A percentile compares a stretch with the other conserved stretches of the same genome.
phyloP scores from a whole-genome alignment of 805 yeast genomes.

The Candida ortonii region DNA sequence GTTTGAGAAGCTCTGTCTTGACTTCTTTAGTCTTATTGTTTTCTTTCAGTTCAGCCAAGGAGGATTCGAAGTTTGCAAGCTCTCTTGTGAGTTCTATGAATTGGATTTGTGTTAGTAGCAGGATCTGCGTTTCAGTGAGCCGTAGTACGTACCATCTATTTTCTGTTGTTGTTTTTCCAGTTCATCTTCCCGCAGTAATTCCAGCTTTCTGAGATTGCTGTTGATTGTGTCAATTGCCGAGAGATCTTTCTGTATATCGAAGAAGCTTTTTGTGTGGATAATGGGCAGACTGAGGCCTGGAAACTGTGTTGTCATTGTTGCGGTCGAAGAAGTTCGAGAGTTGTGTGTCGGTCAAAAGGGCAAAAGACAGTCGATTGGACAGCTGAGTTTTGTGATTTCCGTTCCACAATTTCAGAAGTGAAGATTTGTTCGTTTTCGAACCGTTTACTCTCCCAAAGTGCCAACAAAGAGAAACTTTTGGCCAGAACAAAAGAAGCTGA shows the following conservation, averaged over 20 bases:
- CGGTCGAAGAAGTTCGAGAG: too few relatives aligned
- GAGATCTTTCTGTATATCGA: constrained; percentile 19
- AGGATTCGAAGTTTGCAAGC: constrained; percentile 16
- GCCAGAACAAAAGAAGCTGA: too few relatives aligned
- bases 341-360: too few relatives aligned
- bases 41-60: constrained; percentile 26
- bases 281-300: constrained; percentile 21
- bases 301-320: constrained; percentile 15
- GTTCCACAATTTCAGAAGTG: too few relatives aligned
- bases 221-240: constrained; percentile 19
- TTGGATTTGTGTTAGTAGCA: constrained; percentile 3
- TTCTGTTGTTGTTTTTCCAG: constrained; percentile 14
- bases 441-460: too few relatives aligned
- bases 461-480: too few relatives aligned
- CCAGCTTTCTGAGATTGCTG: constrained; percentile 17
- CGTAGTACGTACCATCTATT: constrained; percentile 12
- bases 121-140: background rate
- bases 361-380: too few relatives aligned
- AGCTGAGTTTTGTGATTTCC: too few relatives aligned
- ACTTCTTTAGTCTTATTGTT: constrained; percentile 32
- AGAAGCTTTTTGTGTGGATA: constrained; percentile 19
- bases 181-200: constrained; percentile 12
- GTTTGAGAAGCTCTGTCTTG: constrained; percentile 30
- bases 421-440: too few relatives aligned
- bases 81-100: constrained; percentile 16